Conservation (phyloP, 495 filamentous ascomycete genomes). For the Aeminium ludgeri region DNA sequence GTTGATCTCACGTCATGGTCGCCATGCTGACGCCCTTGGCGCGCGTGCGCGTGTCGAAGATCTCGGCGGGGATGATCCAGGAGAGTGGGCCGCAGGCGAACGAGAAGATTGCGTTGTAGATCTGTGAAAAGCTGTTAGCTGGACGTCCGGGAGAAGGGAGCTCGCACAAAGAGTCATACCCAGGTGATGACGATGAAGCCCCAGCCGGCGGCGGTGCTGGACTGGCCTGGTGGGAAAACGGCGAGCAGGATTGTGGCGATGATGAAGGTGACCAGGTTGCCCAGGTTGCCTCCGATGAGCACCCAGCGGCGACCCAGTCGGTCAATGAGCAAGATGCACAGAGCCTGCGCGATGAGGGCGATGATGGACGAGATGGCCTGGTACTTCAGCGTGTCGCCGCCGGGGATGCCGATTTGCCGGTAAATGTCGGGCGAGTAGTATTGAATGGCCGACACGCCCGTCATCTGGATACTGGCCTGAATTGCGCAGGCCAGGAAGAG, state of each 20-base stretch:
- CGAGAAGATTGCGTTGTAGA: background rate
- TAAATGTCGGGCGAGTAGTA: conserved; percentile 51
- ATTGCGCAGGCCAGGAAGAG: conserved; percentile 50
- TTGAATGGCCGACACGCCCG: conserved; percentile 56
- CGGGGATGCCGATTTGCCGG: conserved; percentile 47
- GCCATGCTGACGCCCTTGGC: conserved; percentile 50
- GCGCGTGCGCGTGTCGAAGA: conserved; percentile 53
- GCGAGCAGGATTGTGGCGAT: conserved; percentile 36
- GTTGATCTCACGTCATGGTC: conserved; percentile 42
- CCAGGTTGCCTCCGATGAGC: conserved; percentile 47
- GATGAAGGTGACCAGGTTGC: conserved; percentile 44
- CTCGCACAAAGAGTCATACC: conserved; percentile 25
- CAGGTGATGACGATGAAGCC: conserved; percentile 58
- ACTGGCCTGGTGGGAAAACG: conserved; percentile 36
- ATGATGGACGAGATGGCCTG: conserved; percentile 55
- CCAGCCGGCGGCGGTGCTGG: conserved; percentile 45
- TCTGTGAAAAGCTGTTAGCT: background rate
- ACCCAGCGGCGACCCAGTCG: conserved; percentile 46
- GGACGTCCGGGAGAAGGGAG: too few relatives aligned
- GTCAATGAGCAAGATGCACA: conserved; percentile 53
- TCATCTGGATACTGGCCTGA: conserved; percentile 57
- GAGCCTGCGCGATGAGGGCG: conserved; percentile 40
- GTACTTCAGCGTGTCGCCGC: conserved; percentile 49
- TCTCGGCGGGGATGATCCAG: conserved; percentile 50
- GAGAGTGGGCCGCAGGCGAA: background rate